Percentiles rank a stretch among this genome's conserved stretches.
These are phyloP conservation scores for Neonectria punicea DNA, from an alignment of 2,329 filamentous ascomycete genomes.

Conservation along the genomic window DNA sequence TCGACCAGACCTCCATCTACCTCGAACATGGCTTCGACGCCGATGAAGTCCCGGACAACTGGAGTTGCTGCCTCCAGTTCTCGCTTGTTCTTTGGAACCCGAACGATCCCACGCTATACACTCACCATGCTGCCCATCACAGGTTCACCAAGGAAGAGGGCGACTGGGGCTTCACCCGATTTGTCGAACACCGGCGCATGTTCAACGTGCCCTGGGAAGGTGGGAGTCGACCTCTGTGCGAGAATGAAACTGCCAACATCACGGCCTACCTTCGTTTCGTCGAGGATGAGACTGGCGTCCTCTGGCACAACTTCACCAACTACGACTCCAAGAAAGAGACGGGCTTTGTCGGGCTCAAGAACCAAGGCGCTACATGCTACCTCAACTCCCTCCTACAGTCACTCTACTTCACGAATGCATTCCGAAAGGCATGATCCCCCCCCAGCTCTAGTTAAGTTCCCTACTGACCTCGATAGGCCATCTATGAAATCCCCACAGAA, in stretches of 20 bases:
- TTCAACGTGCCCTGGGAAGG: slow-evolving; percentile 83
- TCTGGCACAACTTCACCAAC: slow-evolving; percentile 92
- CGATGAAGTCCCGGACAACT: slow-evolving; percentile 82
- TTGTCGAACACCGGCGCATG: slow-evolving; percentile 86
- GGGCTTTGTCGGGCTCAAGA: slow-evolving; percentile 94
- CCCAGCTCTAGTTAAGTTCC: slow-evolving; percentile 7
- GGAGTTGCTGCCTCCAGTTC: slow-evolving; percentile 97
- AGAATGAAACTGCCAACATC: slow-evolving; percentile 81
- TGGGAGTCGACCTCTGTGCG: slow-evolving; percentile 74
- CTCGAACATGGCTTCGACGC: slow-evolving; percentile 92
- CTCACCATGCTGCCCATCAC: slow-evolving; percentile 87
- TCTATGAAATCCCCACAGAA: slow-evolving; percentile 96
- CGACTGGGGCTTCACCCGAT: slow-evolving; percentile 99
- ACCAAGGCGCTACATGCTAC: slow-evolving; percentile 94
- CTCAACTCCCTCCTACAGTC: slow-evolving; percentile 87
- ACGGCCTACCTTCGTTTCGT: slow-evolving; percentile 85
- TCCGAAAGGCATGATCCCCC: slow-evolving; percentile 76
- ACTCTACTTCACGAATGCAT: slow-evolving; percentile 88
- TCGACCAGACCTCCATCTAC: slow-evolving; percentile 94
- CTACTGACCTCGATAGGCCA: slow-evolving; percentile 67
- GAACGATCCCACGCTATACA: slow-evolving; percentile 87
- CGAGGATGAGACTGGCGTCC: slow-evolving; percentile 86
- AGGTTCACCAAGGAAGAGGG: slow-evolving; percentile 96
- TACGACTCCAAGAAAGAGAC: slow-evolving; percentile 99
- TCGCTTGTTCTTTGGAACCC: slow-evolving; percentile 93